Base-by-base conservation (phyloP, 176 grass and related monocot species). In the Puccinellia tenuiflora region DNA sequence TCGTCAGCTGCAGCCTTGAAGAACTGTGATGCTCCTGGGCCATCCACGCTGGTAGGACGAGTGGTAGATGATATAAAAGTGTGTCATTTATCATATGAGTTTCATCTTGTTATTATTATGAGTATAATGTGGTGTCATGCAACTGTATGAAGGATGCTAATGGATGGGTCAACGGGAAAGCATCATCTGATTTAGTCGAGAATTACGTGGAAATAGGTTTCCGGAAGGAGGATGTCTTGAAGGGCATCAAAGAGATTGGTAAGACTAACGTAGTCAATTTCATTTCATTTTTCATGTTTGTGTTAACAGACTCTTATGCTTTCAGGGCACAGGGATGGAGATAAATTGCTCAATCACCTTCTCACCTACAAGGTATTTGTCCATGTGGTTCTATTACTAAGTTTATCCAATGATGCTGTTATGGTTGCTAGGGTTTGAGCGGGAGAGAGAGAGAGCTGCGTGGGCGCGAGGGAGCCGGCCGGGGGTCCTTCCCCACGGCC, bases 291-390 rank as follows among this genome's bases (percentile, higher is more conserved):
- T 11, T 62, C 71, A 16, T 4, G 56, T 22, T 73, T 78, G 3
- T 6, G 78, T 82, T 22, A 28, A 39, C 34, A 68, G 6, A 26
- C 79, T 28, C 7, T 65, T 77, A 85, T 87, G 3, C 50, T 82
- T 73, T 73, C 79, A 97, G 91, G 89, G 30, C 73, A 94, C 54
- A 75, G 31, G 55, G 84, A 93, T 78, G 68, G 87, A 11, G 91
- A 94, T 28, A 76, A 90, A 62, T 87, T 97, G 38, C n/a, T 97
- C 21, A 77, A 97, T 38, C 73, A 88, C 65, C 72, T 97, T 29
- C 89, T 97, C 22, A 97, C 90, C 16, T 88, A 94, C 69, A 15
- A 82, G 76, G 94, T 94, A 54, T 59, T 42, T 8, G 11, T 25
- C 45, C 21, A 18, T 65, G 42, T 73, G 21, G 10, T 56, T 85